Base-by-base conservation (phyloP, 306 rosid species). In the Trifolium fragiferum region DNA sequence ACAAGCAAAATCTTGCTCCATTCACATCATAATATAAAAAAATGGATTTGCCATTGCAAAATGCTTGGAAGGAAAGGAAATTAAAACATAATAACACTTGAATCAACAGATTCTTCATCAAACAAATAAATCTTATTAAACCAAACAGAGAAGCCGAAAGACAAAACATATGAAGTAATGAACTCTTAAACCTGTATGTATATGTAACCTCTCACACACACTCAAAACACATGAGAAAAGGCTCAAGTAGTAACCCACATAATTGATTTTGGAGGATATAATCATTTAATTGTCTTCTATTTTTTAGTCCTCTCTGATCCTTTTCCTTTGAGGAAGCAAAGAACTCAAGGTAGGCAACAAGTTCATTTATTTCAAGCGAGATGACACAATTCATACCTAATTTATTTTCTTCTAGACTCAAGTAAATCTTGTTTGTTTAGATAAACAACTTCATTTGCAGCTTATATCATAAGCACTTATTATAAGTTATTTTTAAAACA, bases 91-190 rank as follows among this genome's bases (percentile, higher is more conserved):
- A 55, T 49, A 16, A 13, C 23, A 18, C 57, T 11, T 60, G 27
- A 20, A 78, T 71, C 23, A 50, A 27, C 67, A 71, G 49, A 53
- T 19, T 47, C 72, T 61, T 66, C 66, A 59, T 23, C 60, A 68
- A 68, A 16, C 33, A 43, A 51, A 61, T 41, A 61, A 75, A 41
- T 41, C 35, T 47, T 51, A 70, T 4, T 51, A 12, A 41, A 11
- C 53, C 21, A 72, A 41, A 53, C 43, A 63, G 72, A 15, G 16
- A 61, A 69, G 11, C 19, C 30, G 23, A 49, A 68, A 30, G 55
- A 75, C 15, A 41, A 15, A 67, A 51, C 37, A 59, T 33, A 71
- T 14, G 37, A 66, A 49, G 6, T 8, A 20, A 20, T n/a, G 43
- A 59, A 66, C 19, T 41, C 40, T 43, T 33, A 37, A 61, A 10